Conservation (phyloP, 1,284 basidiomycete species). For the Ganoderma leucocontextum region DNA sequence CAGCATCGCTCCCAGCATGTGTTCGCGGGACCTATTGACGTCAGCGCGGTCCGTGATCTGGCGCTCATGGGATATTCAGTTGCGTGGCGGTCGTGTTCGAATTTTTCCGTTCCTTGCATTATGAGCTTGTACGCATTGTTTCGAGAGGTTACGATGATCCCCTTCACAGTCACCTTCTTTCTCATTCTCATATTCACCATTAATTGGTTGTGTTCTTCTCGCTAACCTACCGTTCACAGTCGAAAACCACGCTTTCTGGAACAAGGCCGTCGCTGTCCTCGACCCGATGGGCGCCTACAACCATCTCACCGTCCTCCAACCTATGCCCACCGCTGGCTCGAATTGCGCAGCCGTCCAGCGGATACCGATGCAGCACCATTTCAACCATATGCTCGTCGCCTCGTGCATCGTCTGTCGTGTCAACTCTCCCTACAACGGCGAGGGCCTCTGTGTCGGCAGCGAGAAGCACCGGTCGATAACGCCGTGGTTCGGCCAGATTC, state of each 20-base stretch:
- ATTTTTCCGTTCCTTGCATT: too few relatives aligned
- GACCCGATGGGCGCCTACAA: constrained; percentile 58
- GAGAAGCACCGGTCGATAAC: constrained; percentile 55
- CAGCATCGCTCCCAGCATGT: constrained; percentile 1
- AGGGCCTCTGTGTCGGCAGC: constrained; percentile 53
- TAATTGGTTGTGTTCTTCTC: constrained; percentile 13
- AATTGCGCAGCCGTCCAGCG: constrained; percentile 39
- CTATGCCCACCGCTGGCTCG: constrained; percentile 40
- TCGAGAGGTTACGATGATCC: too few relatives aligned
- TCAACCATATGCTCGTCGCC: constrained; percentile 48
- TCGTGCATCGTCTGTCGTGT: constrained; percentile 76
- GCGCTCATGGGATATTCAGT: neutral
- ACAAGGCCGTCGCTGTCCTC: constrained; percentile 58
- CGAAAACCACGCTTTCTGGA: constrained; percentile 68
- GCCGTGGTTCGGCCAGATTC: constrained; percentile 53
- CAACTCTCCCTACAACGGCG: constrained; percentile 57
- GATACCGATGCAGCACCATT: constrained; percentile 52
- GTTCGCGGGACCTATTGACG: constrained; percentile 3
- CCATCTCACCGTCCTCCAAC: constrained; percentile 43
- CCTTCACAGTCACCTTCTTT: neutral
- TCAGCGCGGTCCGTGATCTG: neutral
- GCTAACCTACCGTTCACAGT: constrained; percentile 44
- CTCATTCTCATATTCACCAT: neutral
- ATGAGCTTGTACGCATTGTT: neutral
- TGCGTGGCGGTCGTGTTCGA: too few relatives aligned